These are phyloP conservation scores for Rhizopus stolonifer DNA, from an alignment of 371 early-diverging fungal species.

Conservation along the genomic window DNA sequence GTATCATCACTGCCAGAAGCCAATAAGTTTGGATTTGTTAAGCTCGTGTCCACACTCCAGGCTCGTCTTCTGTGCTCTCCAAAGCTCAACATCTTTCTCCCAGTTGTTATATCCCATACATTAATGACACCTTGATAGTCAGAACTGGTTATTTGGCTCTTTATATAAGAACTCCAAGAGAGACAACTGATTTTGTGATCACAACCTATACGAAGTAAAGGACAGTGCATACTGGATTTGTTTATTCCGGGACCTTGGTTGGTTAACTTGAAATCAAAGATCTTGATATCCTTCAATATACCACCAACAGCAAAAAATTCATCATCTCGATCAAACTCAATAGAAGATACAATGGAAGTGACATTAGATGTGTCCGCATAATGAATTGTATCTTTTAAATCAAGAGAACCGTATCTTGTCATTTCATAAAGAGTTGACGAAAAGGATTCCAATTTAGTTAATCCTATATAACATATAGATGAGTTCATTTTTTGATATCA, in stretches of 20 bases:
- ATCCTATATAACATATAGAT: not conserved
- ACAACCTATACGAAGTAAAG: slow-evolving; percentile 62
- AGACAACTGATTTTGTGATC: slow-evolving; percentile 77
- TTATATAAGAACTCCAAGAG: slow-evolving; percentile 84
- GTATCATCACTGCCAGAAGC: slow-evolving; percentile 92
- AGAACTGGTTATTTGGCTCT: slow-evolving; percentile 76
- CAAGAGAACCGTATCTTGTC: slow-evolving; percentile 62
- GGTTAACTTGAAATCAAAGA: slow-evolving; percentile 77
- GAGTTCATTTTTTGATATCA: not conserved
- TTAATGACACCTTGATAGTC: slow-evolving; percentile 90
- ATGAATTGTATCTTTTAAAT: slow-evolving; percentile 70
- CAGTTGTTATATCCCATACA: slow-evolving; percentile 80
- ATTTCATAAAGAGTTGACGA: slow-evolving; percentile 68
- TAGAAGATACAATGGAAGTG: slow-evolving; percentile 81
- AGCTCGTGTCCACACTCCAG: slow-evolving; percentile 88
- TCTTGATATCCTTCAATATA: slow-evolving; percentile 88
- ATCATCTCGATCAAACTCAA: slow-evolving; percentile 91
- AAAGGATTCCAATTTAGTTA: slow-evolving; percentile 41
- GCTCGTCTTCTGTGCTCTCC: slow-evolving; percentile 88
- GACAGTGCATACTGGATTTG: slow-evolving; percentile 55
- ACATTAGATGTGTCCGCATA: slow-evolving; percentile 65
- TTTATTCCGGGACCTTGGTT: slow-evolving; percentile 18
- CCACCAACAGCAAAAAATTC: slow-evolving; percentile 92
- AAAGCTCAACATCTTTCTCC: slow-evolving; percentile 57
- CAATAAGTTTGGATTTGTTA: slow-evolving; percentile 71